Evolutionary conservation across 441 rosid genomes (phyloP).

Genomic region (Corymbia citriodora): DNA sequence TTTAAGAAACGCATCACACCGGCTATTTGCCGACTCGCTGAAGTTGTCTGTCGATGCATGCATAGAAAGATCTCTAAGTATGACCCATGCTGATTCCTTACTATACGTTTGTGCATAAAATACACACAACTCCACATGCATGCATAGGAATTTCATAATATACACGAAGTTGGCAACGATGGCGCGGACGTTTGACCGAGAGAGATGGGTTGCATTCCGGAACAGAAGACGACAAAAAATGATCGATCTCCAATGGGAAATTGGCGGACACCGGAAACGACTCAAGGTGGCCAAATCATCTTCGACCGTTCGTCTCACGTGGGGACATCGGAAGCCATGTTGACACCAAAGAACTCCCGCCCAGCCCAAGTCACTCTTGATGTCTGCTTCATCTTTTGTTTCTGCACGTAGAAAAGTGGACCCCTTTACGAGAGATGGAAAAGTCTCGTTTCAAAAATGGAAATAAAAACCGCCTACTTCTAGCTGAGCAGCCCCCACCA

Average conservation of each 20-base stretch:
- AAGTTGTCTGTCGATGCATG: neutral
- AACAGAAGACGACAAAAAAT: neutral
- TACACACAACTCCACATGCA: neutral
- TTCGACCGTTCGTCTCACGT: neutral
- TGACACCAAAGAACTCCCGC: neutral
- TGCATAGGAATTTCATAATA: neutral
- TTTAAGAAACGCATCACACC: neutral
- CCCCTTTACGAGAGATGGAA: neutral
- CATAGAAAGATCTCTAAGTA: neutral
- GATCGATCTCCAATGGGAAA: neutral
- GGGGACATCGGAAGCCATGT: neutral
- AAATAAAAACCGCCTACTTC: neutral
- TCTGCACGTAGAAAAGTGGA: neutral
- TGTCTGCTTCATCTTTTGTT: neutral
- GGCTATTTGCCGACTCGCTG: neutral
- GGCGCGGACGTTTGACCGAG: neutral
- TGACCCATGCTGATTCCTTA: neutral
- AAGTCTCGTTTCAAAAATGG: neutral
- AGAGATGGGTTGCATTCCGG: neutral
- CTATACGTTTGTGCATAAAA: neutral
- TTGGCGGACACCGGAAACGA: neutral
- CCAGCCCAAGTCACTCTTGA: neutral
- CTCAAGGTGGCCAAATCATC: neutral
- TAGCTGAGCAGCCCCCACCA: neutral
- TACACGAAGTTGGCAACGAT: neutral